Conservation (phyloP, 176 grass and related monocot species). For the Musa troglodytarum region DNA sequence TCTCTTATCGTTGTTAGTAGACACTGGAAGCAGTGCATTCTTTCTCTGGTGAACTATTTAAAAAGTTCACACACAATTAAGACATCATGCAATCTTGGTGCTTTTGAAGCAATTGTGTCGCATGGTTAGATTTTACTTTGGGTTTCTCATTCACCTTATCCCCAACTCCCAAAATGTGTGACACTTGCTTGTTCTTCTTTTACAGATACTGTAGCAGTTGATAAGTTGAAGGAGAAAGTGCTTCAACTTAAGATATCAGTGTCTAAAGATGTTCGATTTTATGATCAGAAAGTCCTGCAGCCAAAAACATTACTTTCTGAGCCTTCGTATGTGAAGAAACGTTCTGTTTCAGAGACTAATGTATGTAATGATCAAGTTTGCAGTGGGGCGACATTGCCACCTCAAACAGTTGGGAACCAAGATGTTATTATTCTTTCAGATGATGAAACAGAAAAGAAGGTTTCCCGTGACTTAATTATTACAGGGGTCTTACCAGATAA, state of each 20-base stretch:
- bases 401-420: slow-evolving; percentile 19
- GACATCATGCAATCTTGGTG: slow-evolving; percentile 19
- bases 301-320: slow-evolving; percentile 10
- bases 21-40: slow-evolving; percentile 88
- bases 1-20: slow-evolving; percentile 64
- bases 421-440: slow-evolving; percentile 69
- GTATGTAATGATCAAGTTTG: slow-evolving; percentile 18
- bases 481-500: slow-evolving; percentile 26
- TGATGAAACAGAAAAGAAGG: slow-evolving; percentile 41
- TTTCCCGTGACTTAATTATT: slow-evolving; percentile 25
- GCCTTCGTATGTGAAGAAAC: slow-evolving; percentile 18
- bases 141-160: background rate
- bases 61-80: slow-evolving; percentile 39
- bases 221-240: slow-evolving; percentile 44
- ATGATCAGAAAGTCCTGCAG: slow-evolving; percentile 9
- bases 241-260: slow-evolving; percentile 48
- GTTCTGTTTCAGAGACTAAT: slow-evolving; percentile 12
- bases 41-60: slow-evolving; percentile 49
- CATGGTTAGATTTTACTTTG: slow-evolving; percentile 43
- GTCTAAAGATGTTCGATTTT: slow-evolving; percentile 34
- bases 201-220: slow-evolving; percentile 54
- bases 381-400: slow-evolving; percentile 23
- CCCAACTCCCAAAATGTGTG: background rate
- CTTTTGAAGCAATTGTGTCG: slow-evolving; percentile 35
- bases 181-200: slow-evolving; percentile 25